Conservation (phyloP, 768 basidiomycete genomes). For the Psilocybe azurescens region DNA sequence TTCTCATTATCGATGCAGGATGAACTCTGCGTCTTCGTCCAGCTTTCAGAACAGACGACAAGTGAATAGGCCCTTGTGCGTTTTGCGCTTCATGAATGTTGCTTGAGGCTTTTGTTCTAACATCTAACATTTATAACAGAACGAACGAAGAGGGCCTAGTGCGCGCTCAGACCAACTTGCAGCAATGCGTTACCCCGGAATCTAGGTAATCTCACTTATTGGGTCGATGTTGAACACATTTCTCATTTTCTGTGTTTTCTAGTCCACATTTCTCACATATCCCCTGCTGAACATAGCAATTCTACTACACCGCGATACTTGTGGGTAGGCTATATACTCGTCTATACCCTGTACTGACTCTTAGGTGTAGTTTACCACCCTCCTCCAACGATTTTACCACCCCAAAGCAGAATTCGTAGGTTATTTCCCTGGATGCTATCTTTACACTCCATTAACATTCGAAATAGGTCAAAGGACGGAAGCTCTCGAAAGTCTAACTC, state of each 20-base stretch:
- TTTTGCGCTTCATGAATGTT: conserved; percentile 12
- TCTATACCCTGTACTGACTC: neutral
- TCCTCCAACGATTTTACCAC: conserved; percentile 28
- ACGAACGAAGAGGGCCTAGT: conserved; percentile 16
- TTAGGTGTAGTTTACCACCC: conserved; percentile 17
- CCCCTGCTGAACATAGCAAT: conserved; percentile 25
- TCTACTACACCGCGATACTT: conserved; percentile 36
- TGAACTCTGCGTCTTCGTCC: conserved; percentile 1
- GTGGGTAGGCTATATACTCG: conserved; percentile 25
- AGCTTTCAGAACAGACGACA: conserved; percentile 1
- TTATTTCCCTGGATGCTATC: neutral
- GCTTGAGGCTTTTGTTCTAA: neutral
- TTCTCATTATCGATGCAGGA: neutral
- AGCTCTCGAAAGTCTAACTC: conserved; percentile 21
- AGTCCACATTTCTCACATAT: conserved; percentile 30
- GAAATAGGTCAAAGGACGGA: conserved; percentile 21
- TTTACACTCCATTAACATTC: neutral
- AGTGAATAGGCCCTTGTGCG: conserved; percentile 20
- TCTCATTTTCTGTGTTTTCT: neutral
- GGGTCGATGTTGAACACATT: no score
- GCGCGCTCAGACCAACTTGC: conserved; percentile 26
- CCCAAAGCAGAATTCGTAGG: conserved; percentile 27
- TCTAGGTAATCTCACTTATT: conserved; percentile 39
- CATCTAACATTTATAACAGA: conserved; percentile 8
- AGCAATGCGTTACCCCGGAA: conserved; percentile 51